These are phyloP conservation scores for Dioscorea dumetorum DNA, from an alignment of 106 monocot species.

Conservation along the genomic window DNA sequence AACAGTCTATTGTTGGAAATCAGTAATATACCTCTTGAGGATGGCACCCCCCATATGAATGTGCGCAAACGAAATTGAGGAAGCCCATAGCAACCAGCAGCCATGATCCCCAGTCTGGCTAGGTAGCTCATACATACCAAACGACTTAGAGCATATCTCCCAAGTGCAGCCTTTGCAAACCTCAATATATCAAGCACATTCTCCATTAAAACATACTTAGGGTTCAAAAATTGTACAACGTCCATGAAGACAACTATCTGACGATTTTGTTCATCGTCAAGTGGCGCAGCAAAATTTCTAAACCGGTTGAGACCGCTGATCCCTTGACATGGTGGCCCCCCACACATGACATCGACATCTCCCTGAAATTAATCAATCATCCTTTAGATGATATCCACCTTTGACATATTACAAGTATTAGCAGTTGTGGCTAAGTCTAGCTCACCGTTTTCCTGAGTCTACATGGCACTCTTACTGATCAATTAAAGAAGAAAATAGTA, in stretches of 20 bases:
- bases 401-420: neutral
- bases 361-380: constrained; percentile 31
- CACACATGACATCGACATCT: constrained; percentile 75
- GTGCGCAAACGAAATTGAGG: constrained; percentile 82
- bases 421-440: neutral
- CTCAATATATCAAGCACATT: constrained; percentile 83
- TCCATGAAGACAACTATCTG: constrained; percentile 92
- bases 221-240: constrained; percentile 72
- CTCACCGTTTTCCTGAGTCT: neutral
- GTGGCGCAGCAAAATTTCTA: constrained; percentile 71
- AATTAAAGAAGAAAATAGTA: constrained; percentile 1
- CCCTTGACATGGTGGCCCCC: constrained; percentile 96
- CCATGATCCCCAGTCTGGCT: constrained; percentile 84
- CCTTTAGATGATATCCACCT: too few species aligned
- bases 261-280: constrained; percentile 73
- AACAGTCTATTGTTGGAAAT: neutral
- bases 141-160: constrained; percentile 77
- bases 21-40: constrained; percentile 42
- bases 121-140: constrained; percentile 75
- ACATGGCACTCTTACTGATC: neutral
- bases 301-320: constrained; percentile 84
- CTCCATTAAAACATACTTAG: constrained; percentile 91
- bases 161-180: constrained; percentile 77
- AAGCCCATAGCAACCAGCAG: constrained; percentile 95
- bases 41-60: constrained; percentile 77